Conservation (phyloP, 805 yeast species). For the Jamesozyma rosinii region DNA sequence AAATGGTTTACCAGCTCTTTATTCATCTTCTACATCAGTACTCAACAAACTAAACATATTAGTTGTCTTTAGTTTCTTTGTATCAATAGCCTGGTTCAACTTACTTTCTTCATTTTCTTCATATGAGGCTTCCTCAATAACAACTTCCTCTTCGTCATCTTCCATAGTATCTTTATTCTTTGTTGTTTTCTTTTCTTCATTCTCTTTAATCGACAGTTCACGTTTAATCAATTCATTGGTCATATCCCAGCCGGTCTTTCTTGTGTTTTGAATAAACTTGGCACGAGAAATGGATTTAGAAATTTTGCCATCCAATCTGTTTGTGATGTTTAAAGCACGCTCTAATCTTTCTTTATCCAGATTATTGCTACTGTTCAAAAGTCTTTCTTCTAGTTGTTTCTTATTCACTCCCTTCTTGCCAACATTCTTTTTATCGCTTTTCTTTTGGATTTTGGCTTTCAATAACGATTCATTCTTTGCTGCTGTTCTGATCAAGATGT, state of each 20-base stretch:
- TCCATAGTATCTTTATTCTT: conserved; percentile 5
- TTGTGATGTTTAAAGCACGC: conserved; percentile 43
- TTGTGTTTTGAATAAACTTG: conserved; percentile 47
- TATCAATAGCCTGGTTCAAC: background rate
- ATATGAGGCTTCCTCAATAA: conserved; percentile 15
- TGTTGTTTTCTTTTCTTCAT: background rate
- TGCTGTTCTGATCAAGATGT: conserved; percentile 57
- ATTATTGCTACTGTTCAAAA: conserved; percentile 22
- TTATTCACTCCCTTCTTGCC: conserved; percentile 18
- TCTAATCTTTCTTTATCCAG: conserved; percentile 35
- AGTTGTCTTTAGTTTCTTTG: background rate
- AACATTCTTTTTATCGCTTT: conserved; percentile 33
- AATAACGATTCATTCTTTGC: conserved; percentile 57
- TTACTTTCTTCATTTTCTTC: background rate
- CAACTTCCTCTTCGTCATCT: conserved; percentile 11
- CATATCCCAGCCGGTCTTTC: conserved; percentile 67
- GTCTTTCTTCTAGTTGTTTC: conserved; percentile 15
- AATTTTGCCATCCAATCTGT: conserved; percentile 51
- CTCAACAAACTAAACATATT: conserved; percentile 28
- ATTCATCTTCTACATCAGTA: conserved; percentile 27
- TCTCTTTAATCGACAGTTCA: conserved; percentile 10
- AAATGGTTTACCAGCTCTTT: background rate
- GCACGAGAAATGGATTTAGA: conserved; percentile 57
- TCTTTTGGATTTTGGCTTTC: conserved; percentile 44
- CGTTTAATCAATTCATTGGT: conserved; percentile 44